Evolutionary conservation across 805 yeast genomes (phyloP).

Genomic region (Saturnispora halmiae): DNA sequence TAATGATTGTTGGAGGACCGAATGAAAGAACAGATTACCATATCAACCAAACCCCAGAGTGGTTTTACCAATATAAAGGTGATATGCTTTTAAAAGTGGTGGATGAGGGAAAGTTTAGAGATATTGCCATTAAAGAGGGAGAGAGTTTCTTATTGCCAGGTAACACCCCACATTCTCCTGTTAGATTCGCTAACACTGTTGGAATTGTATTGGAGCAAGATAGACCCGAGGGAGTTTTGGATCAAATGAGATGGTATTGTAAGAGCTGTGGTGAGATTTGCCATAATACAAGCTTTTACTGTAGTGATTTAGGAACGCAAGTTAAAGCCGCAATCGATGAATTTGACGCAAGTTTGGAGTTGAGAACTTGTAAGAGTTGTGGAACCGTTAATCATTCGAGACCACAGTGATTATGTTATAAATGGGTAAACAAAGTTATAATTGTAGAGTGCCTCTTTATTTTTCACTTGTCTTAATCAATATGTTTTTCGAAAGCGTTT

Average conservation of each 20-base stretch:
- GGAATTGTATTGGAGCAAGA: constrained; percentile 92
- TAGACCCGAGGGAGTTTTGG: constrained; percentile 62
- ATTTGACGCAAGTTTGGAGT: constrained; percentile 53
- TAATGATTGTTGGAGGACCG: constrained; percentile 95
- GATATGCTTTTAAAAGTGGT: constrained; percentile 78
- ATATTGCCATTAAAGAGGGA: constrained; percentile 70
- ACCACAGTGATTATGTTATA: constrained; percentile 27
- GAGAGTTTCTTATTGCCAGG: constrained; percentile 83
- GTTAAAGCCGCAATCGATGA: constrained; percentile 71
- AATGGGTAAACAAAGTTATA: not conserved
- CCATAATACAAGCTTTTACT: constrained; percentile 62
- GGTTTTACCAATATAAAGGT: constrained; percentile 84
- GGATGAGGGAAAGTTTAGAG: constrained; percentile 66
- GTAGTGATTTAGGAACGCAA: constrained; percentile 80
- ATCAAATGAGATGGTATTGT: constrained; percentile 85
- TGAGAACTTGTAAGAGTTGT: constrained; percentile 67
- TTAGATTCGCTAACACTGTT: constrained; percentile 73
- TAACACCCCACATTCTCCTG: constrained; percentile 84
- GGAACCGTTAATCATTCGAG: constrained; percentile 64
- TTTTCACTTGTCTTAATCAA: too few relatives aligned
- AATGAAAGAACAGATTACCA: constrained; percentile 91
- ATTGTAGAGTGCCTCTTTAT: too few relatives aligned
- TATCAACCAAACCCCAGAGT: constrained; percentile 89
- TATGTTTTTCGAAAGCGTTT: constrained; percentile 39
- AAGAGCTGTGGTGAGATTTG: constrained; percentile 54